Evolutionary conservation across 352 stramenopile genomes (phyloP), one percentile per base, ranked within the genome.

Genomic region (Saprolegnia parasitica): DNA sequence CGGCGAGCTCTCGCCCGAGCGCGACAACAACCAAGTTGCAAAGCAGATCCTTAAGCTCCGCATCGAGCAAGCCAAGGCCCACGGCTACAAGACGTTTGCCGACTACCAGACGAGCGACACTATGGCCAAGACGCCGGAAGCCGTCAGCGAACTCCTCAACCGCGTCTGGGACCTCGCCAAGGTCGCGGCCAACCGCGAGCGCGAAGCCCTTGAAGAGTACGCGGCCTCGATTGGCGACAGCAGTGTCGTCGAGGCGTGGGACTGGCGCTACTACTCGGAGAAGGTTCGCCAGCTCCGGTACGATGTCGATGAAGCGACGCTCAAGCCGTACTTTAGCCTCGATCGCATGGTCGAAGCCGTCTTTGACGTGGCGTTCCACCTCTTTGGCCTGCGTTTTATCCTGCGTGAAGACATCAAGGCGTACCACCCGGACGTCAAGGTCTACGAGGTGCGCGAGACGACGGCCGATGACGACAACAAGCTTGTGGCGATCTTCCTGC

Each of bases 201-300:
- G 80, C 21, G 63, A 78, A 40, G 76, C 71, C 42, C 65, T 89
- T 50, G 78, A 88, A 73, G 68, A 74, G 0, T 89, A 81, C 57
- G 35, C 86, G 20, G 66, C 71, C 23, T 72, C 78, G 37, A 75
- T 67, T 20, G 73, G 77, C 29, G 77, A 81, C 52, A 72, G 81
- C 54, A 72, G 72, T 26, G 74, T 74, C 15, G 76, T 91, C 45
- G 66, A 87, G 45, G 64, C 81, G 0, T 89, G 77, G 77, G 83
- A 91, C 81, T 91, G 83, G 83, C 71, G 81, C 20, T 89, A 77
- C 66, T 86, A 87, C 67, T 81, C 83, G 0, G 81, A 89, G 61
- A 75, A 87, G 61, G 83, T 91, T 1, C 73, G 81, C 16, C 57
- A 78, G 10, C 72, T 73, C 11, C 83, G 78, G 45, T 91, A 84